Evolutionary conservation across 139 green algal species (phyloP).

Genomic region (Nannochloris sp.): DNA sequence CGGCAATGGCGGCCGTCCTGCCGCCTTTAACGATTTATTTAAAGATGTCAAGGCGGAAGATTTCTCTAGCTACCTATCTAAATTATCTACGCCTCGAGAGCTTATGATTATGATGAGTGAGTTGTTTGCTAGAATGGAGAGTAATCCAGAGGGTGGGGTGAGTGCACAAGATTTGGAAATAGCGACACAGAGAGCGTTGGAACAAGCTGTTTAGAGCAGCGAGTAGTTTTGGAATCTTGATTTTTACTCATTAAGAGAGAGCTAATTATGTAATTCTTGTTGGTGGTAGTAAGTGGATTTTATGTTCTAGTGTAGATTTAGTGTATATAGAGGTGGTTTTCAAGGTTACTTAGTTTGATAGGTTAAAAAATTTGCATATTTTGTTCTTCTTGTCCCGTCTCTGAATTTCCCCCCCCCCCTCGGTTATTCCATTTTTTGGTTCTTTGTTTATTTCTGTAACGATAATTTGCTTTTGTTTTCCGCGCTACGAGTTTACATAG

Average conservation of each 20-base stretch:
- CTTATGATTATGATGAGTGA: conserved; percentile 91
- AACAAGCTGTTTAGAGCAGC: conserved; percentile 54
- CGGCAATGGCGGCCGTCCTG: background rate
- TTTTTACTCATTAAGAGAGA: background rate
- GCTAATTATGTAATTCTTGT: background rate
- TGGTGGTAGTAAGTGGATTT: background rate
- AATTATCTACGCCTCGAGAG: conserved; percentile 77
- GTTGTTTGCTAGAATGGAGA: conserved; percentile 80
- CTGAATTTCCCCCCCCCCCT: no score
- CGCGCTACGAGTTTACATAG: no score
- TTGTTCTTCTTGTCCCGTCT: no score
- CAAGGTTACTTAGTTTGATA: no score
- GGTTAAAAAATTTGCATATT: no score
- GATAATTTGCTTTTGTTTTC: no score
- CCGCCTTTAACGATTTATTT: conserved; percentile 76
- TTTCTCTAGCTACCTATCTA: conserved; percentile 73
- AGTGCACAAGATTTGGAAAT: conserved; percentile 89
- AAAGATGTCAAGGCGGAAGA: conserved; percentile 75
- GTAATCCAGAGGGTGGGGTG: conserved; percentile 67
- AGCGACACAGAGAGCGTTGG: conserved; percentile 63
- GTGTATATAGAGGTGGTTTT: no score
- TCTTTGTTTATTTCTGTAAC: no score
- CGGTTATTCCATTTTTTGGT: no score
- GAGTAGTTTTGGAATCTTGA: background rate
- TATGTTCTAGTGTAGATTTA: background rate